Conservation (phyloP, 176 grass and related monocot genomes). For the Avena insularis region DNA sequence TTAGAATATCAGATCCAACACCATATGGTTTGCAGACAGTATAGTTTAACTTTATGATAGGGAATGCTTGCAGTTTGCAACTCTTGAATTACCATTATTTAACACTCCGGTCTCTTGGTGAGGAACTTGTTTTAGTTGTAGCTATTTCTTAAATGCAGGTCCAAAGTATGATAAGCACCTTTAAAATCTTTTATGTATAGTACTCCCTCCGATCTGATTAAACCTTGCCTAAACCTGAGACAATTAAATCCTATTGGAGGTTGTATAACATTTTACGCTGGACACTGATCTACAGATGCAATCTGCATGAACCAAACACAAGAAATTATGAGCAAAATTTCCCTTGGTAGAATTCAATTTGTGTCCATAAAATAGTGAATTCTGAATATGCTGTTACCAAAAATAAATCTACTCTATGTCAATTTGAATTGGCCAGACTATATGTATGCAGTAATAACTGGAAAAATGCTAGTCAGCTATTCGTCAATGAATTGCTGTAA, state of each 20-base stretch:
- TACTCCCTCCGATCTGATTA: too few relatives aligned
- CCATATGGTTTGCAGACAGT: neutral
- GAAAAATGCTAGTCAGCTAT: neutral
- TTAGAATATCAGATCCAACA: neutral
- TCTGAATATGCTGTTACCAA: neutral
- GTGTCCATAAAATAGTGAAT: neutral
- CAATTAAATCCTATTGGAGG: too few relatives aligned
- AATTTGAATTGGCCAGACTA: neutral
- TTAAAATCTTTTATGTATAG: neutral
- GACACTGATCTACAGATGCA: neutral
- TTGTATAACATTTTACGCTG: neutral
- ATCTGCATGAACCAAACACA: neutral
- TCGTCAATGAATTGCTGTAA: neutral
- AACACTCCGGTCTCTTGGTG: neutral
- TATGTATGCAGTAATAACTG: neutral
- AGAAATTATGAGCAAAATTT: neutral
- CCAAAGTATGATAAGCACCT: neutral
- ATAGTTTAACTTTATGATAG: neutral
- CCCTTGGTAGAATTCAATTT: neutral
- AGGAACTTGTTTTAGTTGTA: neutral
- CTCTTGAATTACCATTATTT: neutral
- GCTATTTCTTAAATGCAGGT: neutral
- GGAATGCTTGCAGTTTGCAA: neutral
- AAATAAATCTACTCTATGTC: neutral
- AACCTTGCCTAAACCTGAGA: too few relatives aligned